These are phyloP conservation scores for Suhomyces chickasaworum DNA, from an alignment of 1,139 yeast genomes.

Conservation along the genomic window DNA sequence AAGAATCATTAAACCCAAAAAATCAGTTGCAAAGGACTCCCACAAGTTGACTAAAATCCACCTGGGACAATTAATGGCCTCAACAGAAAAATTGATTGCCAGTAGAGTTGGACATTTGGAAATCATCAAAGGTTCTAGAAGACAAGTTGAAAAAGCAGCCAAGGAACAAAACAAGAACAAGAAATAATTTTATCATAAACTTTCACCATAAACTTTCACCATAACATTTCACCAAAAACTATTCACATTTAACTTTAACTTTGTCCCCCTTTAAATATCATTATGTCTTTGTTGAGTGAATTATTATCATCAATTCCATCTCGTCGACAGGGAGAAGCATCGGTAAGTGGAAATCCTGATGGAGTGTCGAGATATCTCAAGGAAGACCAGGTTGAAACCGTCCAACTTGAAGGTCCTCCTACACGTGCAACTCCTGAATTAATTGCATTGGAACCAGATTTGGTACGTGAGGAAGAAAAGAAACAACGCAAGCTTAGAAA, in stretches of 20 bases:
- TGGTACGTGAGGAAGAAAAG: slow-evolving; percentile 24
- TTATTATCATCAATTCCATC: neutral
- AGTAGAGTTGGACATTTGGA: slow-evolving; percentile 96
- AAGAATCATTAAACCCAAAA: slow-evolving; percentile 68
- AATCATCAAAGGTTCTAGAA: slow-evolving; percentile 86
- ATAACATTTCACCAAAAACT: too few species aligned
- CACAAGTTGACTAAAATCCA: slow-evolving; percentile 61
- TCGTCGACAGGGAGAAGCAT: neutral
- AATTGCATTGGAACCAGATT: slow-evolving; percentile 36
- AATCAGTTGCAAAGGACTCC: slow-evolving; percentile 48
- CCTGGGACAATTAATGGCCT: slow-evolving; percentile 63
- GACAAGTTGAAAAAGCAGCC: slow-evolving; percentile 66
- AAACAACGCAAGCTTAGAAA: slow-evolving; percentile 22
- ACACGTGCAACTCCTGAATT: slow-evolving; percentile 27
- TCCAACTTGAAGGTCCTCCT: slow-evolving; percentile 9
- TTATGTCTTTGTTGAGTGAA: neutral
- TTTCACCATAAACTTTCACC: too few species aligned
- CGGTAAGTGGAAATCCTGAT: neutral
- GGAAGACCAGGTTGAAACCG: slow-evolving; percentile 12
- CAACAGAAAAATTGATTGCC: slow-evolving; percentile 84
- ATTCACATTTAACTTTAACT: too few species aligned
- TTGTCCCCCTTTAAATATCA: too few species aligned
- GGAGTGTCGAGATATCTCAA: slow-evolving; percentile 2
- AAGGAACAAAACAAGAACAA: slow-evolving; percentile 28
- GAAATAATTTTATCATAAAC: too few species aligned